Conservation (phyloP, 177 flowering plant genomes). For the Vitis hybrid region DNA sequence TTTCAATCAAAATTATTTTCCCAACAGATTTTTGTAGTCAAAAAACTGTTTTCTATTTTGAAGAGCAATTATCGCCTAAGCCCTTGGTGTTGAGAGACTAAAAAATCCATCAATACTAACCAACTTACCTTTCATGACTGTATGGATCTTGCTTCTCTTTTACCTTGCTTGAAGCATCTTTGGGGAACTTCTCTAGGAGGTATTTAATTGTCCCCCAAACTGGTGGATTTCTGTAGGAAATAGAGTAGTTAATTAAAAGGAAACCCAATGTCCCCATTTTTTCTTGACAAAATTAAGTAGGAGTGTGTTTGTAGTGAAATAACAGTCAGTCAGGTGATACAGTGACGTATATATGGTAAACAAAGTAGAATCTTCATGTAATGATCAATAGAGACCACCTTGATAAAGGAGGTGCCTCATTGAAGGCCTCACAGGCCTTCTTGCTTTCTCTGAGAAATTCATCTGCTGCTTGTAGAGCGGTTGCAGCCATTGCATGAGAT, state of each 20-base stretch:
- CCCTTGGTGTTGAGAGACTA: no score
- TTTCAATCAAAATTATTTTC: no score
- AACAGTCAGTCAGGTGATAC: no score
- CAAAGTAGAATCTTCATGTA: no score
- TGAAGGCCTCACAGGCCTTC: constrained; percentile 67
- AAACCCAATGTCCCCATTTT: no score
- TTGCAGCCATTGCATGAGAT: constrained; percentile 90
- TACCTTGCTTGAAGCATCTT: constrained; percentile 88
- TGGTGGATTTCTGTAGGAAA: constrained; percentile 76
- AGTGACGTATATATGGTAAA: no score
- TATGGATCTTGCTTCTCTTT: constrained; percentile 88
- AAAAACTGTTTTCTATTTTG: no score
- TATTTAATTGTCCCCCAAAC: constrained; percentile 94
- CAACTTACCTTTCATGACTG: constrained; percentile 66
- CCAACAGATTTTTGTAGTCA: no score
- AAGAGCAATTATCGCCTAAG: no score
- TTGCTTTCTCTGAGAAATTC: constrained; percentile 88
- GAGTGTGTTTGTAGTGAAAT: no score
- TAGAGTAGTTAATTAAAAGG: not conserved
- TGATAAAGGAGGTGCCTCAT: constrained; percentile 68
- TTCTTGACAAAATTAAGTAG: no score
- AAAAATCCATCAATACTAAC: no score
- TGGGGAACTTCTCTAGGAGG: constrained; percentile 88
- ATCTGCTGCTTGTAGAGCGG: constrained; percentile 93
- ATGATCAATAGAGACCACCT: constrained; percentile 36